These are phyloP conservation scores for Alliaria petiolata DNA, from an alignment of 345 rosid species.

Conservation along the genomic window DNA sequence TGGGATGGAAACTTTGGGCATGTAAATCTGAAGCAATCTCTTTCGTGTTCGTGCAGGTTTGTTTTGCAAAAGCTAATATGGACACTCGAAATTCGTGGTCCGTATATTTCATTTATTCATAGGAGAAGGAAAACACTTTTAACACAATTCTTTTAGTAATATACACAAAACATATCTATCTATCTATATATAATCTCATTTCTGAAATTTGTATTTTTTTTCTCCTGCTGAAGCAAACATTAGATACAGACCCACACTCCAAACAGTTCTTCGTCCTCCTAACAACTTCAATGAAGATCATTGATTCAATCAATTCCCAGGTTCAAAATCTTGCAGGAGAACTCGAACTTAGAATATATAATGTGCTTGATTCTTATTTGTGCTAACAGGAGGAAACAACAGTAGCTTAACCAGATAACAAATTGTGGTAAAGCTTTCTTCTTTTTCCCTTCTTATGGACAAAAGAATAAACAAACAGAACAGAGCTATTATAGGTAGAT, in stretches of 20 bases:
- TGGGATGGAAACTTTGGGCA: conserved; percentile 33
- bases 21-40: conserved; percentile 78
- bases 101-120: conserved; percentile 53
- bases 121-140: conserved; percentile 26
- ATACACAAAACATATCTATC: conserved; percentile 1
- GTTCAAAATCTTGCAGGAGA: conserved; percentile 5
- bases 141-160: conserved; percentile 10
- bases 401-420: conserved; percentile 27
- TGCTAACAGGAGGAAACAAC: conserved; percentile 12
- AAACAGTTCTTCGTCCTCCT: background rate
- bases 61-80: conserved; percentile 83
- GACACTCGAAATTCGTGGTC: conserved; percentile 55
- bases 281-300: background rate
- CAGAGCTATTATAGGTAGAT: conserved; percentile 2
- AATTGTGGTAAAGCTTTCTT: conserved; percentile 18
- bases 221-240: conserved; percentile 18
- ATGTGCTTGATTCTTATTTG: background rate
- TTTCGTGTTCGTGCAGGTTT: conserved; percentile 97
- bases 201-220: conserved; percentile 5
- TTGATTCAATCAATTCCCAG: background rate
- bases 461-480: conserved; percentile 39
- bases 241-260: background rate
- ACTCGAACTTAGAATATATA: background rate
- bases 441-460: conserved; percentile 21
- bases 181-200: conserved; percentile 1